Evolutionary conservation across 1,139 yeast genomes (phyloP).

Genomic region (Maudiozyma humilis): DNA sequence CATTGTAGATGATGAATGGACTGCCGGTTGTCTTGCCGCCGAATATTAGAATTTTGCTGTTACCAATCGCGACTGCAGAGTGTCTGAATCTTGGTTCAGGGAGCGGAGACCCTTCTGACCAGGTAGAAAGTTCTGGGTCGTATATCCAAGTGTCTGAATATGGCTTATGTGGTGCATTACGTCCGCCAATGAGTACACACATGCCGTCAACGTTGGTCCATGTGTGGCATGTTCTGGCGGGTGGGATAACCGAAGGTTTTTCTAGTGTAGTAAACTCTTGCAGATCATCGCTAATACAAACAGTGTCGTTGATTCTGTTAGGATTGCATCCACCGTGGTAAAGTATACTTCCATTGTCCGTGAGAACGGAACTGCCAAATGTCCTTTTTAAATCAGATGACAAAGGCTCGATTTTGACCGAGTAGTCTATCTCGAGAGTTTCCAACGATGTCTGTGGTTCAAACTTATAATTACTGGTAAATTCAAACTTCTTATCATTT

Average conservation of each 20-base stretch:
- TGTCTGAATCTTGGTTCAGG: slow-evolving; percentile 50
- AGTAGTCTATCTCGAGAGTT: background rate
- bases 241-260: slow-evolving; percentile 14
- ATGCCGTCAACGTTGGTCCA: slow-evolving; percentile 33
- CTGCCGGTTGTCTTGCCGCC: slow-evolving; percentile 40
- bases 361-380: slow-evolving; percentile 35
- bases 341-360: slow-evolving; percentile 16
- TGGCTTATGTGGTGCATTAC: slow-evolving; percentile 49
- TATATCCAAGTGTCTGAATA: slow-evolving; percentile 38
- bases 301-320: slow-evolving; percentile 16
- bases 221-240: slow-evolving; percentile 56
- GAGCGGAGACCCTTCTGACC: slow-evolving; percentile 35
- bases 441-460: background rate
- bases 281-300: slow-evolving; percentile 13
- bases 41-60: slow-evolving; percentile 39
- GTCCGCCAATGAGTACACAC: slow-evolving; percentile 55
- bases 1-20: slow-evolving; percentile 23
- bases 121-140: slow-evolving; percentile 16
- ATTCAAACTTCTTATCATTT: slow-evolving; percentile 26
- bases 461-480: slow-evolving; percentile 12
- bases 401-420: slow-evolving; percentile 4
- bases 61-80: slow-evolving; percentile 34
- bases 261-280: slow-evolving; percentile 5
- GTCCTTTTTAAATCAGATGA: slow-evolving; percentile 33
- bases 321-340: slow-evolving; percentile 40